Evolutionary conservation across 805 yeast species (phyloP), one percentile per base, ranked within the genome.

Genomic region (Candida endomychidarum): DNA sequence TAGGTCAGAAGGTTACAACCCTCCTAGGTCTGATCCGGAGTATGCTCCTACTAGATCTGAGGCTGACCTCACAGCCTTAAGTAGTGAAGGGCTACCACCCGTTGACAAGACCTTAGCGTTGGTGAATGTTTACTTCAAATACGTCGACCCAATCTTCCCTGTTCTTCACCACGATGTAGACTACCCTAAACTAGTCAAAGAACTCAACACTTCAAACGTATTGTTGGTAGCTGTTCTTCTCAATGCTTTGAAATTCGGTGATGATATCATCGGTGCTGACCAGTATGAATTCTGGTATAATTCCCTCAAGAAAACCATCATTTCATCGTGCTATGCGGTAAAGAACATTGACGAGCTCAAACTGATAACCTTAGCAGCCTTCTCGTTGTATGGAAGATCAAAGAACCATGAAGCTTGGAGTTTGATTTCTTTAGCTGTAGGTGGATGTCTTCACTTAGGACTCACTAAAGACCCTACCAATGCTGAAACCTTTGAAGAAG

Each of bases 341-440:
- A 40, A 34, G 15, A 45, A 31, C 12, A 22, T 44, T 12, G 40
- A 22, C 17, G 47, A 50, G 19, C 29, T 50, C 8, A 41, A 40
- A 31, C 45, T 49, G 9, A 37, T 50, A 10, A 35, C 48, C 12
- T 42, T 50, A 9, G 30, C 47, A 4, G 51, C 53, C 5, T 34
- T 49, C 16, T 42, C 46, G 3, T 36, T 47, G 9, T 45, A 38
- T 29, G 40, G 53, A 8, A 35, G 34, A 19, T 34, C 48, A 17
- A 49, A 47, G 20, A 41, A 43, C 34, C 26, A 42, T 23, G 51
- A 49, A 25, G 41, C 51, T 5, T 50, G 52, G 52, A 47, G 52
- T 25, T 18, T 50, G 33, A 37, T 47, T 1, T 47, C 51, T 2
- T 37, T 50, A 14, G 45, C 47, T n/a, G 47, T 39, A 3, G 47